These are phyloP conservation scores for Coemansia erecta DNA, from an alignment of 192 early-diverging fungal genomes.

Conservation along the genomic window DNA sequence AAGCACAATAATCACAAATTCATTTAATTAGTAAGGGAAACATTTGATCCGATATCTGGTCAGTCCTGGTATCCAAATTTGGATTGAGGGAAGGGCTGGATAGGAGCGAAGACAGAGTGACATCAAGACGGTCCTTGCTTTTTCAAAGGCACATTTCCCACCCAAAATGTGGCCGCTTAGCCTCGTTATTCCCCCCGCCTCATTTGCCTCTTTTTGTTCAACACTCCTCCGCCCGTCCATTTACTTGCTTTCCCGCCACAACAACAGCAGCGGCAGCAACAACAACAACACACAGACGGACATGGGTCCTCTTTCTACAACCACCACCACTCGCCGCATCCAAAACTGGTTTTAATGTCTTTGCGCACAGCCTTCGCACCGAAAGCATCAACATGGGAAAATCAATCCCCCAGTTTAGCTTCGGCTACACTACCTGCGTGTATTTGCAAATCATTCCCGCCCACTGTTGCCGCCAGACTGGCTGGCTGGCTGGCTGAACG, in stretches of 20 bases:
- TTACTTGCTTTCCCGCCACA: slow-evolving; percentile 12
- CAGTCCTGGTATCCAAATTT: too few species aligned
- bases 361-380: slow-evolving; percentile 1
- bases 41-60: too few species aligned
- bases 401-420: background rate
- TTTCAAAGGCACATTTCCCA: too few species aligned
- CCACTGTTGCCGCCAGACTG: too few species aligned
- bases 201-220: background rate
- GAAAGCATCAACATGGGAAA: slow-evolving; percentile 6
- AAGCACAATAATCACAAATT: too few species aligned
- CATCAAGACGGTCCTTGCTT: too few species aligned
- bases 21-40: too few species aligned
- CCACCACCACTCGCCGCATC: background rate
- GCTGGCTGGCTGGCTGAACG: too few species aligned
- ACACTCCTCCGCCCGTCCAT: background rate
- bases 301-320: slow-evolving; percentile 1
- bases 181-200: too few species aligned
- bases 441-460: background rate
- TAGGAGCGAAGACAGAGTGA: too few species aligned
- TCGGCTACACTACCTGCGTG: slow-evolving; percentile 7
- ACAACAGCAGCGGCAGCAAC: background rate
- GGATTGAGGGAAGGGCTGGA: too few species aligned
- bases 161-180: too few species aligned
- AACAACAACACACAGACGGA: background rate
- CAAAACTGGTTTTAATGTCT: background rate